A percentile compares a stretch with the other conserved stretches of the same genome.
Evolutionary conservation across 345 rosid species (phyloP).

Genomic region (Eucalyptus albens): DNA sequence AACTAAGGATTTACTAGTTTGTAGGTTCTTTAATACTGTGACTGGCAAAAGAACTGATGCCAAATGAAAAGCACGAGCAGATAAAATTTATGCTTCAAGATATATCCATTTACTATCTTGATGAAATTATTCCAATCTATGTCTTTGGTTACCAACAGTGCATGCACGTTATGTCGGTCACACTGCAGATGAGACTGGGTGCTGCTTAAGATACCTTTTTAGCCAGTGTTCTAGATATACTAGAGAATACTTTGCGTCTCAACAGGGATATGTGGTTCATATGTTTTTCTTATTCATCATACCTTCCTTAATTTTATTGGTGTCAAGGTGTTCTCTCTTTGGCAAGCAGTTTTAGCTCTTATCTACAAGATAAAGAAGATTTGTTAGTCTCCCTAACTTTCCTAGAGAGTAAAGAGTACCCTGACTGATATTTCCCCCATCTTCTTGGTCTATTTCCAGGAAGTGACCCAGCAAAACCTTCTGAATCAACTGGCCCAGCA

Average conservation of each 20-base stretch:
- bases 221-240: not conserved
- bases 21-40: not conserved
- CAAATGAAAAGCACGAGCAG: not conserved
- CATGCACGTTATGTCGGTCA: not conserved
- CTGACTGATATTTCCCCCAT: not conserved
- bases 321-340: not conserved
- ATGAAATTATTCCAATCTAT: not conserved
- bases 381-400: not conserved
- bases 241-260: not conserved
- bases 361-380: not conserved
- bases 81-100: not conserved
- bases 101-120: not conserved
- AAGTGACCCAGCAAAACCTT: conserved; percentile 10
- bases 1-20: not conserved
- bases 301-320: not conserved
- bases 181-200: not conserved
- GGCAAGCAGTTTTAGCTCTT: not conserved
- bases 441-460: conserved; percentile 11
- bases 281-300: not conserved
- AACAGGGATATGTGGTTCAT: not conserved
- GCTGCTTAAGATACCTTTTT: not conserved
- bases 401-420: not conserved
- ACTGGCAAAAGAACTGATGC: not conserved
- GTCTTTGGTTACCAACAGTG: not conserved
- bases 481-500: conserved; percentile 8